phyloP scores from a whole-genome alignment of 2,329 filamentous ascomycete species.

The Xylariaceae sp. region DNA sequence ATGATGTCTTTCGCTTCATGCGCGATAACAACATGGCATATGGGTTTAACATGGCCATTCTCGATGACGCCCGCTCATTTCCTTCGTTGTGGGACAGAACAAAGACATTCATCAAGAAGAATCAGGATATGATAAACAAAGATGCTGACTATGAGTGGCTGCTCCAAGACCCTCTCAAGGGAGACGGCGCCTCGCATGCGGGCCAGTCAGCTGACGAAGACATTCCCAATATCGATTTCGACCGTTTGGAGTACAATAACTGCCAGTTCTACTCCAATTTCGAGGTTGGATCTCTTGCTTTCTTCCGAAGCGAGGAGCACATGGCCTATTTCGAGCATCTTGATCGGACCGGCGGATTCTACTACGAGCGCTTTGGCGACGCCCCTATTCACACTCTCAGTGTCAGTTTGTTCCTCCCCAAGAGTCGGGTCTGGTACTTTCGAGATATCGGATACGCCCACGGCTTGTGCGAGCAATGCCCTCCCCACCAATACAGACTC shows the following conservation, averaged over 20 bases:
- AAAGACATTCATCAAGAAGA: constrained; percentile 40
- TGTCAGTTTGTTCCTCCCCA: constrained; percentile 48
- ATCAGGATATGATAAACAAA: constrained; percentile 41
- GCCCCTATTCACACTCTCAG: constrained; percentile 50
- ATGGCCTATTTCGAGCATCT: constrained; percentile 45
- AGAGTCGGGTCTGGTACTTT: constrained; percentile 47
- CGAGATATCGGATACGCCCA: constrained; percentile 42
- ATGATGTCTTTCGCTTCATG: constrained; percentile 85
- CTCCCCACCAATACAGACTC: constrained; percentile 25
- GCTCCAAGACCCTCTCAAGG: constrained; percentile 30
- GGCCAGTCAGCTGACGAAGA: neutral
- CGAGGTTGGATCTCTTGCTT: constrained; percentile 47
- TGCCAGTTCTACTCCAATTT: constrained; percentile 49
- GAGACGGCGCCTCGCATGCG: constrained; percentile 1
- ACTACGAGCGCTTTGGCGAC: constrained; percentile 42
- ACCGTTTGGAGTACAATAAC: constrained; percentile 41
- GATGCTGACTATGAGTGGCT: constrained; percentile 47
- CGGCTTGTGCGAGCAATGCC: constrained; percentile 39
- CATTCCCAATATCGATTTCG: constrained; percentile 8
- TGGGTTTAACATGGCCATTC: constrained; percentile 51
- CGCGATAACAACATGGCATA: constrained; percentile 77
- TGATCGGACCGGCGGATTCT: constrained; percentile 44
- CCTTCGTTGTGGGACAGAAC: constrained; percentile 42
- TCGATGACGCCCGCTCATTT: constrained; percentile 41
- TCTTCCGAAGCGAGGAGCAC: constrained; percentile 46